These are phyloP conservation scores for Globisporangium radiosum DNA, from an alignment of 352 stramenopile genomes.

Conservation along the genomic window DNA sequence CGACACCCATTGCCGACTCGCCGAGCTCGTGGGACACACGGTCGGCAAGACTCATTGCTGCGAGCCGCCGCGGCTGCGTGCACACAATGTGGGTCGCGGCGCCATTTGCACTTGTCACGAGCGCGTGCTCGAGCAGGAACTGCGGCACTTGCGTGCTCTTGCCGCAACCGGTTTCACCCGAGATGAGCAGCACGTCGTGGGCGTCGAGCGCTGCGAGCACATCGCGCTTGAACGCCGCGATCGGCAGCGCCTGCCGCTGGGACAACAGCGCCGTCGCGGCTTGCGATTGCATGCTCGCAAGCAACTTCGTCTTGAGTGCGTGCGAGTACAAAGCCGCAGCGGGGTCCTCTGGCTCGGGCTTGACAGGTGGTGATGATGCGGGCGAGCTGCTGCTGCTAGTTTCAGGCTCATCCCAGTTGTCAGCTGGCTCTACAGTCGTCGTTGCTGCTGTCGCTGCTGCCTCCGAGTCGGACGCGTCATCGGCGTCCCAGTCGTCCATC, in stretches of 20 bases:
- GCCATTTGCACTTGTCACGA: slow-evolving; percentile 49
- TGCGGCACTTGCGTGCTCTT: slow-evolving; percentile 97
- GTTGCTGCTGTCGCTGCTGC: background rate
- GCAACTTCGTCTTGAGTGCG: slow-evolving; percentile 30
- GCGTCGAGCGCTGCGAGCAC: slow-evolving; percentile 73
- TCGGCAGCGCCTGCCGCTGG: slow-evolving; percentile 65
- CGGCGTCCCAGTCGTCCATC: slow-evolving; percentile 66
- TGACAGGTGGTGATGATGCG: background rate
- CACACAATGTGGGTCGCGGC: slow-evolving; percentile 92
- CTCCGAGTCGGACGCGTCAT: slow-evolving; percentile 32
- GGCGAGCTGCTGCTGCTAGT: slow-evolving; percentile 1
- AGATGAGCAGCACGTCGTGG: slow-evolving; percentile 92
- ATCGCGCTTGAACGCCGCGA: slow-evolving; percentile 61
- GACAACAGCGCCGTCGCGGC: slow-evolving; percentile 33
- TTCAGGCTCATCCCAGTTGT: slow-evolving; percentile 1
- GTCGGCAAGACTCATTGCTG: slow-evolving; percentile 92
- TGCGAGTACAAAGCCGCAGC: slow-evolving; percentile 20
- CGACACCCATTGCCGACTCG: slow-evolving; percentile 52
- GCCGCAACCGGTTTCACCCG: slow-evolving; percentile 92
- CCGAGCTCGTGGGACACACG: slow-evolving; percentile 93
- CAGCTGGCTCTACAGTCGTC: background rate
- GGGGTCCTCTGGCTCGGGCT: slow-evolving; percentile 19
- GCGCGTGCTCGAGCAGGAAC: slow-evolving; percentile 91
- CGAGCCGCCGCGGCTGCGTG: slow-evolving; percentile 94
- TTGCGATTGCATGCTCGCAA: slow-evolving; percentile 27